Evolutionary conservation across 2,329 filamentous ascomycete species (phyloP).

Genomic region (Periconia macrospinosa): DNA sequence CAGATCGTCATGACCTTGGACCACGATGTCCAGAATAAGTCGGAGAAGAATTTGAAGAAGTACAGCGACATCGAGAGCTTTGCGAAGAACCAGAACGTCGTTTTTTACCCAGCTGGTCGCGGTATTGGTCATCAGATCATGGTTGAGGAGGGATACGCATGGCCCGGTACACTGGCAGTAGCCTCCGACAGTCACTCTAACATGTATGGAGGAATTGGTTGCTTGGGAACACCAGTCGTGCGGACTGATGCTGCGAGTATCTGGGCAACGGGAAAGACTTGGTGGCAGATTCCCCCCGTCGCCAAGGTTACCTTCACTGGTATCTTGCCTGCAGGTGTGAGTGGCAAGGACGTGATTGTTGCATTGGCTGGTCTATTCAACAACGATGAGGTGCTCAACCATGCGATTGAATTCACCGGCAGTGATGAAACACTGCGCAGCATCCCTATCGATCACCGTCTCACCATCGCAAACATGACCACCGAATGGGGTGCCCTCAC

Average conservation of each 20-base stretch:
- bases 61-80: conserved; percentile 82
- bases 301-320: conserved; percentile 80
- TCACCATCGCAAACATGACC: conserved; percentile 80
- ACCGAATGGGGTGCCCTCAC: conserved; percentile 78
- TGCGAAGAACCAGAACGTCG: conserved; percentile 73
- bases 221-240: conserved; percentile 78
- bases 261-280: conserved; percentile 80
- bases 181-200: conserved; percentile 79
- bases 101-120: conserved; percentile 74
- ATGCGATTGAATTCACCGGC: conserved; percentile 85
- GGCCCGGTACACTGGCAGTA: conserved; percentile 82
- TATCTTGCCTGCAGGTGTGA: conserved; percentile 74
- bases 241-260: conserved; percentile 85
- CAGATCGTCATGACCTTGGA: conserved; percentile 86
- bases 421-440: conserved; percentile 74
- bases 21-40: conserved; percentile 86
- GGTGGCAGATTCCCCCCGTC: conserved; percentile 87
- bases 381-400: conserved; percentile 86
- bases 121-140: conserved; percentile 93
- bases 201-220: conserved; percentile 80
- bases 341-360: conserved; percentile 92
- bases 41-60: conserved; percentile 76
- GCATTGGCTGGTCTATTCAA: conserved; percentile 85
- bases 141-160: conserved; percentile 82
- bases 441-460: conserved; percentile 70